Base-by-base conservation (phyloP, 2,329 filamentous ascomycete genomes). In the Aspergillus flavus region DNA sequence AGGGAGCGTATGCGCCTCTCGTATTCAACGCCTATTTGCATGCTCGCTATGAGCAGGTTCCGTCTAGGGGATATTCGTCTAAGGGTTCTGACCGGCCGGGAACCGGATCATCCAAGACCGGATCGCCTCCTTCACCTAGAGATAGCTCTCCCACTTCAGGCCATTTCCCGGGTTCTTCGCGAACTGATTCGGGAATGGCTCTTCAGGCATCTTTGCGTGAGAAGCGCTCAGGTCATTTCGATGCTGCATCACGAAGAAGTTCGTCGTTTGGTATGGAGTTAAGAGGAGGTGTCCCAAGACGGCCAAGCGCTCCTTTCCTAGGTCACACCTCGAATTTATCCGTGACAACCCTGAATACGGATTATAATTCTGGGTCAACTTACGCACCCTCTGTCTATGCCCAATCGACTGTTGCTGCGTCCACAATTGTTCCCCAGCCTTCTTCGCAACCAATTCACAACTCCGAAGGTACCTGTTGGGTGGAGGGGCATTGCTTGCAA, bases 221-320 rank as follows among this genome's bases (percentile, higher is more conserved):
- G 79, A 99, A 98, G 82, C 88, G 94, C 58, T 98, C 95, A 3
- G 94, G 92, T 1, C 93, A 97, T 75, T 97, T 98, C 69, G 91
- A 95, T 72, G 87, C 90, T 61, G 79, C 83, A 68, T 91, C 91
- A n/a, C 87, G 94, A 64, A 88, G 94, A 68, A 97, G 94, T 80
- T 96, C 94, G n/a, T 96, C 94, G 1, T 96, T 97, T 78, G 92
- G 90, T 34, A 84, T 94, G 73, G 92, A 92, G 69, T 89, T 88
- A 75, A 85, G 89, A 68, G 85, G 84, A 14, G 70, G 71, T 14
- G 69, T 79, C 61, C 81, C 85, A 55, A 82, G 86, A 69, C 82
- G 80, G 48, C 90, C 91, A 6, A 92, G 87, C 75, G 81, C 89
- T 36, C 92, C 93, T 5, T 93, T 94, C 79, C 82, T 92, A 41